Evolutionary conservation across 2,329 filamentous ascomycete genomes (phyloP), one percentile per base, ranked within the genome.

Genomic region (Lachnellula hyalina): DNA sequence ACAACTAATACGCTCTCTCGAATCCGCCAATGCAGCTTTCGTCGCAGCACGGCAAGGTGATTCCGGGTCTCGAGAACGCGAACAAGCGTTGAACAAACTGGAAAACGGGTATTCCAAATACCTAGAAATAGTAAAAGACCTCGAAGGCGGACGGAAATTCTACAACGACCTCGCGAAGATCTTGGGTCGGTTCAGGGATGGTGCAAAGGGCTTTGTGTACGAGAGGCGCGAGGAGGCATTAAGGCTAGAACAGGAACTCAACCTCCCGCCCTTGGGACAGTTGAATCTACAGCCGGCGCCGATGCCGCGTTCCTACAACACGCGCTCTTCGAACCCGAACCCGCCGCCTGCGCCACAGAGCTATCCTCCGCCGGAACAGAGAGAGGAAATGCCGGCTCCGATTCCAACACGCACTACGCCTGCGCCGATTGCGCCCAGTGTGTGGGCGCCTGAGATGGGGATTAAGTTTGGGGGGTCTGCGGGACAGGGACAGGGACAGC

Each of bases 81-180:
- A 97, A 69, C 82, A 87, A 62, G 91, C 90, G 0, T 74, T 99
- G 48, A 94, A 99, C 71, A 84, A 82, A 58, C 77, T 99, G 9
- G 93, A 97, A 70, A 91, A 89, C 60, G 93, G 90, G 0, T 97
- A 96, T 69, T 85, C 91, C 71, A 95, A 93, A 73, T 97, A 97
- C 76, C 96, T 96, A 73, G 93, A 99, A 70, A 90, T 97, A 54
- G 84, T 96, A 54, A 89, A 83, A 61, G 96, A 97, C 67, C 79
- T 96, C 2, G 93, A 97, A 61, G 89, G 88, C 0, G 94, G 90
- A 0, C 80, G 93, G 51, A 96, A 94, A 70, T 99, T 99, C 69
- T 99, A 97, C 75, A 99, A 99, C 63, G 92, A 97, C 67, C 79
- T 99, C 4, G 89, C 88, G 47, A 89, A 87, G 71, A 91, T 97